These are phyloP conservation scores for Poa annua DNA, from an alignment of 176 grass and related monocot genomes.

Conservation along the genomic window DNA sequence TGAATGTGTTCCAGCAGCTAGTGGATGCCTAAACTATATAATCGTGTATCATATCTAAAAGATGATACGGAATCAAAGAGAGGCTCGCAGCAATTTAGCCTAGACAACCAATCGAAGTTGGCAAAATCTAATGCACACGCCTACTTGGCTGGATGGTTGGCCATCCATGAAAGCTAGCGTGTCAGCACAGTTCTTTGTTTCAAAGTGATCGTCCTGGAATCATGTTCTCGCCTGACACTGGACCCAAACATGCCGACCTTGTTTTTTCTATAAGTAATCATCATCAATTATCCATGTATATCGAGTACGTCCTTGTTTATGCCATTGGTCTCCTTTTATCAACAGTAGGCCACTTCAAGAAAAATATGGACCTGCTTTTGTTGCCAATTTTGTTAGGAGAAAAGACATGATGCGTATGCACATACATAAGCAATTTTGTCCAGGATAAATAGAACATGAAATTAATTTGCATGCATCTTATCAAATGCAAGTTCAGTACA, in stretches of 20 bases:
- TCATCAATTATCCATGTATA: neutral
- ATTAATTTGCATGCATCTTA: neutral
- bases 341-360: neutral
- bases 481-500: neutral
- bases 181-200: neutral
- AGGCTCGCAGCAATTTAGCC: neutral
- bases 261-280: neutral
- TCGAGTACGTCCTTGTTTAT: slow-evolving; percentile 7
- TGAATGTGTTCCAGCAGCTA: neutral
- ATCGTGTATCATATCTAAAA: slow-evolving; percentile 5
- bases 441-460: neutral
- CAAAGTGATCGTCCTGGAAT: slow-evolving; percentile 28
- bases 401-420: neutral
- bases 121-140: neutral
- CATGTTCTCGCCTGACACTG: slow-evolving; percentile 36
- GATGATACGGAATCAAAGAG: slow-evolving; percentile 23
- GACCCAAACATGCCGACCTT: neutral
- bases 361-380: no score
- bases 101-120: neutral
- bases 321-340: neutral
- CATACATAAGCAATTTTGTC: neutral
- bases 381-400: neutral
- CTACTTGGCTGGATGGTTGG: neutral
- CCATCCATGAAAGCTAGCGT: neutral
- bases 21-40: slow-evolving; percentile 6